A percentile compares a stretch with the other conserved stretches of the same genome.
phyloP scores from a whole-genome alignment of 805 yeast genomes.

The Grigorovia transvaalensis region DNA sequence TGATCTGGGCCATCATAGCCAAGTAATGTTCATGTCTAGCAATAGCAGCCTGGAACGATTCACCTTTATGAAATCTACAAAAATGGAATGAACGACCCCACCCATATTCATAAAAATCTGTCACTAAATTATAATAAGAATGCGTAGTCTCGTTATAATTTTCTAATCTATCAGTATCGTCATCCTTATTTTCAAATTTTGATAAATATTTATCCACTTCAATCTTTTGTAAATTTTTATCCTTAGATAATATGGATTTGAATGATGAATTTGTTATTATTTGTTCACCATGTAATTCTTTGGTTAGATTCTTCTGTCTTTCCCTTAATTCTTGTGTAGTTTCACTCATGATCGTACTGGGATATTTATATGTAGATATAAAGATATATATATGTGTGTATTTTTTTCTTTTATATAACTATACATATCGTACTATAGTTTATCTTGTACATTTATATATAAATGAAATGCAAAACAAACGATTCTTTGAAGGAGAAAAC shows the following conservation, averaged over 20 bases:
- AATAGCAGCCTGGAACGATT: constrained; percentile 84
- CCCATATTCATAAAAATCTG: constrained; percentile 97
- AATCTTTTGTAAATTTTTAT: constrained; percentile 66
- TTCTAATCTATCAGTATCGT: constrained; percentile 64
- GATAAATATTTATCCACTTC: constrained; percentile 88
- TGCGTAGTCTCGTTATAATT: constrained; percentile 89
- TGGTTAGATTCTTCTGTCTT: constrained; percentile 54
- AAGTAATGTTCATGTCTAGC: constrained; percentile 96
- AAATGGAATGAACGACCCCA: constrained; percentile 99
- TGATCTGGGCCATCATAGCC: constrained; percentile 75
- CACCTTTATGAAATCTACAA: constrained; percentile 87
- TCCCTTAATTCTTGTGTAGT: constrained; percentile 21
- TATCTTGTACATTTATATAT: too few species aligned
- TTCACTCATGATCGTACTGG: not conserved
- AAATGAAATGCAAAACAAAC: too few species aligned
- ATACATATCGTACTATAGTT: too few species aligned
- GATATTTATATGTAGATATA: not conserved
- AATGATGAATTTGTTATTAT: constrained; percentile 55
- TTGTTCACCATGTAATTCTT: constrained; percentile 74
- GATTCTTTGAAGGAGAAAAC: too few species aligned
- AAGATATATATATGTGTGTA: too few species aligned
- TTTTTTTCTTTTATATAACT: too few species aligned
- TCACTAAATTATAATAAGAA: constrained; percentile 92
- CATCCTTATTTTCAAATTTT: constrained; percentile 90
- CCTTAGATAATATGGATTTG: constrained; percentile 64